These are phyloP conservation scores for Strobilomyces dryophilus DNA, from an alignment of 768 basidiomycete genomes.

Conservation along the genomic window DNA sequence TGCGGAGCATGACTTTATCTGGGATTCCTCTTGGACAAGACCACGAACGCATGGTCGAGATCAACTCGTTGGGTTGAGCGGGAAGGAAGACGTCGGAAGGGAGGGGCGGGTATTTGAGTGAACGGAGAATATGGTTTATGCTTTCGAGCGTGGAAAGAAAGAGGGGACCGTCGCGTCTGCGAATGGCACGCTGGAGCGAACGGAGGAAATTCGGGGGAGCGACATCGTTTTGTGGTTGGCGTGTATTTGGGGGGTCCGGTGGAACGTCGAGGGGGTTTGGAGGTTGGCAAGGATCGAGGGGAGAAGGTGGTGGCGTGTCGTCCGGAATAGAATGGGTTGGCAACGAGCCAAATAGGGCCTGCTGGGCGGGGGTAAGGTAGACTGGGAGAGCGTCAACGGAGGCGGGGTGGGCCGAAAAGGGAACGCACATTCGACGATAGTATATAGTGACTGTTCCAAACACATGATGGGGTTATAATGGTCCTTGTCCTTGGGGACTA, in stretches of 20 bases:
- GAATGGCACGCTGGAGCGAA: constrained; percentile 64
- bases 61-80: constrained; percentile 45
- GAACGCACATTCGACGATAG: constrained; percentile 66
- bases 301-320: constrained; percentile 31
- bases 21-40: constrained; percentile 45
- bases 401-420: constrained; percentile 1
- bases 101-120: constrained; percentile 61
- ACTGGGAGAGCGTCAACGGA: constrained; percentile 34
- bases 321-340: constrained; percentile 38
- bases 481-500: constrained; percentile 79
- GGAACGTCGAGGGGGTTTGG: constrained; percentile 30
- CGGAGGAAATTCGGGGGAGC: constrained; percentile 43
- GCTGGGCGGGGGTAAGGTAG: constrained; percentile 66
- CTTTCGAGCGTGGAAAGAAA: constrained; percentile 59
- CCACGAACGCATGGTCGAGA: constrained; percentile 46
- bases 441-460: constrained; percentile 64
- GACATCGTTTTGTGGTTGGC: constrained; percentile 16
- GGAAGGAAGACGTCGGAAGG: constrained; percentile 49
- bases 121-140: constrained; percentile 59
- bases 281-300: constrained; percentile 30
- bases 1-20: constrained; percentile 61
- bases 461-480: constrained; percentile 86
- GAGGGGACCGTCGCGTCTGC: constrained; percentile 64
- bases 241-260: constrained; percentile 19
- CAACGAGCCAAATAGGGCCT: constrained; percentile 61